These are phyloP conservation scores for Tetrahymena thermophila DNA, from an alignment of 73 alveolate species.

Conservation along the genomic window DNA sequence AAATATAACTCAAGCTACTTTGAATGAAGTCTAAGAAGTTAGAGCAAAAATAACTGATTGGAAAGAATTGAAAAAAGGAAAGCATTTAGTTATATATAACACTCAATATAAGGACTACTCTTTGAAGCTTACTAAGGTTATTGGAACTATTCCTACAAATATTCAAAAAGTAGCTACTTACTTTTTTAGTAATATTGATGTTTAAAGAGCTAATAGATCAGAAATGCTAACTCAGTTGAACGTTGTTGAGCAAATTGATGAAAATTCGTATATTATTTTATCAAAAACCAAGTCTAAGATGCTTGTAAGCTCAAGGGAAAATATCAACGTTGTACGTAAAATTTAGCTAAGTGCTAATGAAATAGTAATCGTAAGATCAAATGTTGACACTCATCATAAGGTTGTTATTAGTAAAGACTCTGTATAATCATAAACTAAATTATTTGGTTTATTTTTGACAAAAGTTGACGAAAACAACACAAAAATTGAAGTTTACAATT, in stretches of 20 bases:
- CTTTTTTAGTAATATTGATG: background rate
- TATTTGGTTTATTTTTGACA: background rate
- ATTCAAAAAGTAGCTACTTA: background rate
- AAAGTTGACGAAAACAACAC: background rate
- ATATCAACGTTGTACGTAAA: background rate
- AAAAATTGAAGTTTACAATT: background rate
- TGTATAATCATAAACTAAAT: background rate
- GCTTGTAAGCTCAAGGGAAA: background rate
- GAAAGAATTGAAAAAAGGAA: background rate
- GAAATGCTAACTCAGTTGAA: background rate
- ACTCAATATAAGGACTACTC: background rate
- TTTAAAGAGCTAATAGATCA: background rate
- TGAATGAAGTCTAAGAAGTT: background rate
- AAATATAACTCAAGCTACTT: background rate
- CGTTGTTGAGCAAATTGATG: background rate
- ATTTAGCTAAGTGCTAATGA: background rate
- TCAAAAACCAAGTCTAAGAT: background rate
- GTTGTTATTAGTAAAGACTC: background rate
- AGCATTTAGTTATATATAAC: background rate
- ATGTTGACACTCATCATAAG: background rate
- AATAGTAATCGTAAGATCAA: background rate
- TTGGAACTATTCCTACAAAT: background rate
- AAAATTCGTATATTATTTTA: background rate
- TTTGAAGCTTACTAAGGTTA: background rate
- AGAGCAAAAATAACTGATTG: background rate